Evolutionary conservation across 2,329 filamentous ascomycete species (phyloP).

Genomic region (Neobulgaria alba): DNA sequence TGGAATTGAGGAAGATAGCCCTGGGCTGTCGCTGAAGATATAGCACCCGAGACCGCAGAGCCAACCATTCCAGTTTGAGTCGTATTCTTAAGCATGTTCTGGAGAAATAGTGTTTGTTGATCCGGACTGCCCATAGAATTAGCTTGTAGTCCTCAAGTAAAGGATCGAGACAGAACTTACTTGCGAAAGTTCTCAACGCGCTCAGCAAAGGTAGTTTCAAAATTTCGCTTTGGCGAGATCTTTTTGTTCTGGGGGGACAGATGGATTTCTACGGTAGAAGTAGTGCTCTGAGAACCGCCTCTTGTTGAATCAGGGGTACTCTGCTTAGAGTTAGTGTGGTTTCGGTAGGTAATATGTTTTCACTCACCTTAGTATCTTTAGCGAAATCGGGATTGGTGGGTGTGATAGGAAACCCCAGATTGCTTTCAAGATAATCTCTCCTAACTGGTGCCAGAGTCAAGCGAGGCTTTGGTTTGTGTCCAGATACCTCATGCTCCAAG

Average conservation of each 20-base stretch:
- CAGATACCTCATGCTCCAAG: slow-evolving; percentile 6
- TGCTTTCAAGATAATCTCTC: no score
- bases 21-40: slow-evolving; percentile 27
- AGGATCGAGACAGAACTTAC: slow-evolving; percentile 15
- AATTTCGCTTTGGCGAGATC: slow-evolving; percentile 7
- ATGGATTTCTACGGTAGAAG: slow-evolving; percentile 17
- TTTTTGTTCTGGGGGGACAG: slow-evolving; percentile 12
- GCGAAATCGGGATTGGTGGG: not conserved
- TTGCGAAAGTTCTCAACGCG: slow-evolving; percentile 20
- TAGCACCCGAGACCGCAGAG: slow-evolving; percentile 21
- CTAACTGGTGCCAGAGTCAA: no score
- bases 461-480: slow-evolving; percentile 8
- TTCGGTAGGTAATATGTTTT: no score
- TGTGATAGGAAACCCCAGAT: not conserved
- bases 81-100: slow-evolving; percentile 26
- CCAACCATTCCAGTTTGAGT: slow-evolving; percentile 19
- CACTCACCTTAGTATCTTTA: no score
- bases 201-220: slow-evolving; percentile 15
- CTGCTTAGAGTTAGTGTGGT: no score
- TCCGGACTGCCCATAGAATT: slow-evolving; percentile 14
- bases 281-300: slow-evolving; percentile 7
- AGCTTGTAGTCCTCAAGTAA: not conserved
- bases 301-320: not conserved
- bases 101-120: slow-evolving; percentile 26
- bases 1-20: slow-evolving; percentile 28